Evolutionary conservation across 352 stramenopile species (phyloP).

Genomic region (Globisporangium middletonii): DNA sequence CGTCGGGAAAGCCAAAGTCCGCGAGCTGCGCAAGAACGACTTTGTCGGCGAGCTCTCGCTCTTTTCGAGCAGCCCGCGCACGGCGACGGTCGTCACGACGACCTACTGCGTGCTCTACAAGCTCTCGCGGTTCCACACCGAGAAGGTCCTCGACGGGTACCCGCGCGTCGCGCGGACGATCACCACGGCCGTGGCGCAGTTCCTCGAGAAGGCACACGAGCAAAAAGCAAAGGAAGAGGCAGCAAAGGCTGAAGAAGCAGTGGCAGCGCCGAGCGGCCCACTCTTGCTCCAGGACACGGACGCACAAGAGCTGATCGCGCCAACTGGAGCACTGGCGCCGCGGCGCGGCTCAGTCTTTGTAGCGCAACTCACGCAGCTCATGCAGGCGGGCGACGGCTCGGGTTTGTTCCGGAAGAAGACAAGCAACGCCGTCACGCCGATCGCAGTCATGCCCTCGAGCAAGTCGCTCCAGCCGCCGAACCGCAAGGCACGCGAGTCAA

Average conservation of each 20-base stretch:
- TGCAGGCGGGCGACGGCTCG: neutral
- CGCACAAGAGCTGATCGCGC: neutral
- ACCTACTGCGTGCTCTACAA: conserved; percentile 73
- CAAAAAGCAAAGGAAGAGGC: conserved; percentile 8
- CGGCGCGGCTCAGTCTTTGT: conserved; percentile 1
- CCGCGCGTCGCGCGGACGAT: conserved; percentile 32
- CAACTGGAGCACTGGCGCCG: neutral
- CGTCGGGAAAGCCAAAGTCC: conserved; percentile 48
- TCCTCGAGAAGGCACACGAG: conserved; percentile 16
- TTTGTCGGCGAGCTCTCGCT: conserved; percentile 73
- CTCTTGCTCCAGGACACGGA: neutral
- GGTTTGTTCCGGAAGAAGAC: conserved; percentile 6
- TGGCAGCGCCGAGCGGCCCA: neutral
- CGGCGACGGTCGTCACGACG: conserved; percentile 47
- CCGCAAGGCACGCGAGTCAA: neutral
- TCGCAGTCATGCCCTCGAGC: neutral
- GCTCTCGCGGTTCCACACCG: conserved; percentile 54
- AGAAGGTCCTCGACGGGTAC: conserved; percentile 50
- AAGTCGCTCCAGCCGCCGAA: neutral
- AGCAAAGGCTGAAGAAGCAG: neutral
- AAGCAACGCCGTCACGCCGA: conserved; percentile 8
- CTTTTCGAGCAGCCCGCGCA: conserved; percentile 46
- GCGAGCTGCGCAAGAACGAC: conserved; percentile 62
- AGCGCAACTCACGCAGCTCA: neutral
- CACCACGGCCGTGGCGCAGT: conserved; percentile 12